These are phyloP conservation scores for Amborella trichopoda DNA, from an alignment of 164 flowering plant species.

Conservation along the genomic window DNA sequence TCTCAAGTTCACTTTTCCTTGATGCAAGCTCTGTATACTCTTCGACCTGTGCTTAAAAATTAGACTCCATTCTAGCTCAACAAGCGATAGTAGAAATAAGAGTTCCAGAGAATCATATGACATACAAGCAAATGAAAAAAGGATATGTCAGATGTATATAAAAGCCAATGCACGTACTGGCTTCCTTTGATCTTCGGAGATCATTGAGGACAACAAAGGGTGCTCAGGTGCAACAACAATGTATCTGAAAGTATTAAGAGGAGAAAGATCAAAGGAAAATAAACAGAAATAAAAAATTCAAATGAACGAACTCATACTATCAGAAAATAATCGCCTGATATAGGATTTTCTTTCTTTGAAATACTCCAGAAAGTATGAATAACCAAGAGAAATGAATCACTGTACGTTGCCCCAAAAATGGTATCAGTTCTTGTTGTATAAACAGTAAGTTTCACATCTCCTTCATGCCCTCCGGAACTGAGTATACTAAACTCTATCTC, in stretches of 20 bases:
- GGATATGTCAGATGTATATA: neutral
- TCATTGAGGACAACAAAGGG: slow-evolving; percentile 41
- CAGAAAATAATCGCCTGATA: no score
- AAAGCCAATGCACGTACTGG: slow-evolving; percentile 33
- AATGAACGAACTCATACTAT: no score
- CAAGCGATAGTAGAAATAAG: neutral
- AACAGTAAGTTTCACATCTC: slow-evolving; percentile 42
- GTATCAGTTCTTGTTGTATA: slow-evolving; percentile 98
- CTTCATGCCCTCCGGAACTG: slow-evolving; percentile 43
- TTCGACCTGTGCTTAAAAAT: slow-evolving; percentile 56
- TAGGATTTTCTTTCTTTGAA: slow-evolving; percentile 2
- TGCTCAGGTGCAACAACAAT: slow-evolving; percentile 95
- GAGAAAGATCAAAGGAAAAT: neutral
- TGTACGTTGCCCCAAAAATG: slow-evolving; percentile 91
- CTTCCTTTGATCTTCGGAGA: slow-evolving; percentile 43
- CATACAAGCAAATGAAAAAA: neutral
- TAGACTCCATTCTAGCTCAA: slow-evolving; percentile 9
- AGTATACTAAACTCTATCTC: slow-evolving; percentile 65
- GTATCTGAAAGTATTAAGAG: slow-evolving; percentile 38
- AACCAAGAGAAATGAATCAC: neutral
- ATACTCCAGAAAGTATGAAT: slow-evolving; percentile 1
- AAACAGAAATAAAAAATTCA: neutral
- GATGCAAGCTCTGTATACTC: slow-evolving; percentile 74
- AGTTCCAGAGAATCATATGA: neutral
- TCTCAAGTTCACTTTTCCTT: slow-evolving; percentile 90